Evolutionary conservation across 2,329 filamentous ascomycete species (phyloP), one percentile per base, ranked within the genome.

Genomic region (Ophiostoma ips): DNA sequence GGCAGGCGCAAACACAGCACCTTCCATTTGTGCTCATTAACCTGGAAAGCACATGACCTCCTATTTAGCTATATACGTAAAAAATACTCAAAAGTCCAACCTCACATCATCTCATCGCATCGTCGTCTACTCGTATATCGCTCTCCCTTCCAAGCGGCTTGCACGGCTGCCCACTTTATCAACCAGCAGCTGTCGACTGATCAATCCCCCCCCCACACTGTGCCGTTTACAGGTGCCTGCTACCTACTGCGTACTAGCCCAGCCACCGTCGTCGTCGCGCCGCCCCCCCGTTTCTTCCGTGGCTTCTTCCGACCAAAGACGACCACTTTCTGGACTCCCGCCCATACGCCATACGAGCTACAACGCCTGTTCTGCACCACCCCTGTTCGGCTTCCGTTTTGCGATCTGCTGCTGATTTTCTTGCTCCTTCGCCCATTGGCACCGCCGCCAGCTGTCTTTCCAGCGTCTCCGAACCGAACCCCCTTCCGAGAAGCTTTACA

Each of bases 221-320:
- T 28, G 24, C 24, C 35, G 15, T n/a, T n/a, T 16, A 37, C 35
- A 37, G 15, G n/a, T n/a, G n/a, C 24, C 24, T 28, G 24, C 24
- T 28, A 28, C 24, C 24, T 28, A 28, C 21, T 37, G n/a, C 9
- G 8, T 16, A 33, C 40, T 37, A 48, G 31, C 40, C 50, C 50
- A 51, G 50, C 50, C 50, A 51, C 46, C 49, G 37, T 51, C 31
- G 45, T 44, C 37, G 49, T 47, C 30, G 49, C 37, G 37, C 38
- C 33, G 48, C 46, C 24, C 46, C 24, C 50, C 50, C 50, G 38
- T 51, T 40, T 44, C 50, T 51, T 51, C 50, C 45, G 50, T 38
- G 34, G 46, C 34, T 34, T 45, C 41, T 47, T 46, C 30, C 46
- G 38, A 48, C 35, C 21, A 21, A 37, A 37, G 24, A 48, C 34